These are phyloP conservation scores for Penicillium griseofulvum DNA, from an alignment of 2,329 filamentous ascomycete species.

Conservation along the genomic window DNA sequence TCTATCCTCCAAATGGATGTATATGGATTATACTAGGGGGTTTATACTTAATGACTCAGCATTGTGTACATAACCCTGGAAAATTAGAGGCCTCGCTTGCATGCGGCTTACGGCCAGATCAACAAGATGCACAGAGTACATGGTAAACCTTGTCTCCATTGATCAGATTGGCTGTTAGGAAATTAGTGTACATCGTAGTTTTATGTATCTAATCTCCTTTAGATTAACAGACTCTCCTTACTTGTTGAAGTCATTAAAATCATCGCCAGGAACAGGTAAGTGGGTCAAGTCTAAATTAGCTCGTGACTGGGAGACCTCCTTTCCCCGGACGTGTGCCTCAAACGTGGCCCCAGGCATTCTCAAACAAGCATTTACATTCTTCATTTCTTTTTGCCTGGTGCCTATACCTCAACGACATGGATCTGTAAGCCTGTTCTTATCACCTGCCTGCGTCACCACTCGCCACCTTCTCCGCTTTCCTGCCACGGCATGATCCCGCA, in stretches of 20 bases:
- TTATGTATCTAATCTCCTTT: background rate
- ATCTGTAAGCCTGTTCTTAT: constrained; percentile 59
- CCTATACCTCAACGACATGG: constrained; percentile 15
- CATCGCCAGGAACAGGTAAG: constrained; percentile 13
- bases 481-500: constrained; percentile 33
- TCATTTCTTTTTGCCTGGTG: background rate
- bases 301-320: constrained; percentile 27
- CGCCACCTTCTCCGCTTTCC: constrained; percentile 16
- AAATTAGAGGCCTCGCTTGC: background rate
- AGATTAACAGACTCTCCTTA: background rate
- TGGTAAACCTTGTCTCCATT: background rate
- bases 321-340: constrained; percentile 23
- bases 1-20: background rate
- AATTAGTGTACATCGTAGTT: background rate
- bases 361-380: background rate
- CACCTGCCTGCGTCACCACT: constrained; percentile 61
- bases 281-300: constrained; percentile 25
- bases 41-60: background rate
- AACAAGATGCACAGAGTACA: background rate
- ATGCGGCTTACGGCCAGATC: background rate
- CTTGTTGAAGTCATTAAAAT: background rate
- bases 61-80: background rate
- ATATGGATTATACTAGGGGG: background rate
- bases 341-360: constrained; percentile 20
- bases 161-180: background rate